Evolutionary conservation across 2,329 filamentous ascomycete species (phyloP), one percentile per base, ranked within the genome.

Genomic region (Penicillium psychrosexuale): DNA sequence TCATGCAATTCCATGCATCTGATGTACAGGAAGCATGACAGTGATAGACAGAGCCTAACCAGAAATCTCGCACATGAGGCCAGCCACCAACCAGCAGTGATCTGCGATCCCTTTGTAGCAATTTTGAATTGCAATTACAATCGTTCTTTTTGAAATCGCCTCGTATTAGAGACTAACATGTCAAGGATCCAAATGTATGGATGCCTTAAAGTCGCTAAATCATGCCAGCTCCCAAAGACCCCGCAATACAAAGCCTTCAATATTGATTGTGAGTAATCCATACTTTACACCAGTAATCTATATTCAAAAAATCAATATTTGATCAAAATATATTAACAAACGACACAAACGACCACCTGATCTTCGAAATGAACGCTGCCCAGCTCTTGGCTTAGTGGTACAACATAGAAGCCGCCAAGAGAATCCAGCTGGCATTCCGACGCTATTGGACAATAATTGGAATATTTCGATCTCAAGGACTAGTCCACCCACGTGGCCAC

Each of bases 401-500:
- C 22, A 24, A 4, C 22, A 24, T 24, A 39, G 19, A 52, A 28
- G n/a, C 15, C 15, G 52, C 47, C 47, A 51, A 51, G 47, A 19
- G 17, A 45, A 44, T 28, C 31, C 52, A 38, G 12, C 46, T 50
- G 34, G 15, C 39, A 30, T 36, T 36, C 24, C 17, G 51, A 42
- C 28, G 27, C 19, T 34, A 27, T 54, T 36, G 11, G 34, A 39
- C 27, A 27, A 33, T 5, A 47, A 37, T 19, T 39, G 13, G 17
- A 27, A 17, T 17, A 5, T 31, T 39, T 27, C 4, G 6, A 38
- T 33, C 24, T 5, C 15, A 22, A 52, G 12, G 3, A 28, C 9
- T 43, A n/a, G 19, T 31, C 12, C 5, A 5, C 38, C 46, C 51
- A 54, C 46, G 51, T 54, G 38, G 48, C 31, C 19, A 44, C 13